A percentile compares a stretch with the other conserved stretches of the same genome.
phyloP scores from a whole-genome alignment of 148 eudicot species.

The Chenopodium formosanum region DNA sequence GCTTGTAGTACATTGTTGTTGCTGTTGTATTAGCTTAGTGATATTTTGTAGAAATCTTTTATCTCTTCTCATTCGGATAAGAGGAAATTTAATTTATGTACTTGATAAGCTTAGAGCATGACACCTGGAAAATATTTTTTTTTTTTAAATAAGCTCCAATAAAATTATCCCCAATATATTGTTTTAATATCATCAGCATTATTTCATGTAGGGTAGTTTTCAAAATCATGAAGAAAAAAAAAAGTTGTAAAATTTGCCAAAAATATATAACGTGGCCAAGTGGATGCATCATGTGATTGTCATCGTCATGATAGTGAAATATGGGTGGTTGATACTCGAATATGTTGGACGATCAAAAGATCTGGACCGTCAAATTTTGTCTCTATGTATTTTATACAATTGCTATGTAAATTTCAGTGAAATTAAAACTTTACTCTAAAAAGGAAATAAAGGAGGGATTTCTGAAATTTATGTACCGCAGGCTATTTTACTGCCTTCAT shows the following conservation, averaged over 20 bases:
- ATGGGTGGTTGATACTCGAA: not conserved
- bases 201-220: constrained; percentile 5
- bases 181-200: not conserved
- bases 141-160: not conserved
- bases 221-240: not conserved
- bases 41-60: no score
- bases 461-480: constrained; percentile 10
- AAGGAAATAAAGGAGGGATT: not conserved
- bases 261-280: not conserved
- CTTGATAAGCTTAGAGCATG: not conserved
- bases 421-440: not conserved
- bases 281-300: constrained; percentile 25
- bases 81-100: not conserved
- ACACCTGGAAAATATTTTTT: not conserved
- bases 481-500: constrained; percentile 9
- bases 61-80: no score
- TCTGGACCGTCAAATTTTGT: constrained; percentile 6
- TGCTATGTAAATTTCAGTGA: not conserved
- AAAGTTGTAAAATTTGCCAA: not conserved
- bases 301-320: constrained; percentile 31
- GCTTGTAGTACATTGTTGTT: no score
- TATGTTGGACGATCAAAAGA: not conserved
- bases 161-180: not conserved
- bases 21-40: no score
- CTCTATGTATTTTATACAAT: not conserved